Percentiles rank a stretch among this genome's conserved stretches.
Conservation (phyloP, 345 rosid genomes). For the Sonneratia caseolaris region DNA sequence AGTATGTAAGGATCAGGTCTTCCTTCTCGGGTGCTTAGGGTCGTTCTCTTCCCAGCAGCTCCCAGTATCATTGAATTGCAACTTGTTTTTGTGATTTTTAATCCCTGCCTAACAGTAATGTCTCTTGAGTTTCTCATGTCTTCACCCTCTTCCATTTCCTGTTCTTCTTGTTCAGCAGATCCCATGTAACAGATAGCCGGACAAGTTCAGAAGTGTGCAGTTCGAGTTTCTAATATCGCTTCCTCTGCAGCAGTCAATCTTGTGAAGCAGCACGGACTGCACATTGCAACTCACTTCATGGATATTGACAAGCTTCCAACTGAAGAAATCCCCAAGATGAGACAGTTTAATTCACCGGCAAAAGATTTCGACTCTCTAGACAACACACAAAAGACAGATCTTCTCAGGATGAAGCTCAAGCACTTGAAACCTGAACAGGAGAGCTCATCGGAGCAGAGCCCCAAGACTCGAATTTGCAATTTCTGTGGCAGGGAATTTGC, state of each 20-base stretch:
- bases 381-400: neutral
- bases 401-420: slow-evolving; percentile 13
- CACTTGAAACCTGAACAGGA: slow-evolving; percentile 7
- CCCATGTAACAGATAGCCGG: neutral
- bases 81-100: neutral
- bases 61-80: neutral
- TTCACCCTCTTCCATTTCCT: neutral
- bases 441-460: neutral
- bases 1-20: neutral
- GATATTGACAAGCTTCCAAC: neutral
- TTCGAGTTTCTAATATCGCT: neutral
- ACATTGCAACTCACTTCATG: neutral
- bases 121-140: neutral
- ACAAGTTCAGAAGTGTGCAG: neutral
- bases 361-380: neutral
- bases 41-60: neutral
- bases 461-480: slow-evolving; percentile 17
- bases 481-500: slow-evolving; percentile 30
- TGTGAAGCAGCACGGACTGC: neutral
- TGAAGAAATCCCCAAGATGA: neutral
- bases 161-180: neutral
- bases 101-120: neutral
- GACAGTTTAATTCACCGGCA: neutral
- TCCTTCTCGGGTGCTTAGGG: neutral
- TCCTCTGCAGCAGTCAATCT: neutral